Base-by-base conservation (phyloP, 768 basidiomycete species). In the Holtermanniella nyarrowii region DNA sequence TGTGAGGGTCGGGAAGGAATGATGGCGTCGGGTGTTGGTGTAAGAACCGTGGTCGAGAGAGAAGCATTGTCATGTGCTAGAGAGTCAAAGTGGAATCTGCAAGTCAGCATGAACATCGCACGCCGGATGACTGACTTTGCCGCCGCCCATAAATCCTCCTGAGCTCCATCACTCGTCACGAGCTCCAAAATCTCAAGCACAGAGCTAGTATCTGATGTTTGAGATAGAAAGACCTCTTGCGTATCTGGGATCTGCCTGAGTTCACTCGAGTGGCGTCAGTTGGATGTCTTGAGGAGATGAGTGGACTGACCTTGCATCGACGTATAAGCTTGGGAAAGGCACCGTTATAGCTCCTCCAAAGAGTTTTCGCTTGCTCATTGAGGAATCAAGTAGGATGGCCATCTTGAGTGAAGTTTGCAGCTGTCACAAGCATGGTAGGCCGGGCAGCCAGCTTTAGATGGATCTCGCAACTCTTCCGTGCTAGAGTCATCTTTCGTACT, bases 1-100 rank as follows among this genome's bases (percentile, higher is more conserved):
- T n/a, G 43, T 49, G 73, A 70, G 12, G 76, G 45, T 26, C 26
- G 21, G 23, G 55, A 53, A 7, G 24, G 52, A 26, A 44, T 46
- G n/a, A 56, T 41, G 10, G 59, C 72, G 65, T 58, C 73, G 67
- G 61, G 79, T 76, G 48, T 68, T 63, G 61, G 44, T 4, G 65
- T 57, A 49, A 65, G 51, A 18, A 89, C 76, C 21, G 68, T 65
- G 10, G 74, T 72, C 10, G 76, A 76, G 40, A 71, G 57, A 4
- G 93, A 87, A 21, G 78, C 74, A 65, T 95, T 97, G 73, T 97
- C 95, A 62, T 93, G 82, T 12, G 90, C 91, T 42, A 97, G 72
- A 1, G 89, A 84, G 48, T 82, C 78, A 58, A 95, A 95, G 74
- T 95, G 91, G 62, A 84, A 89, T 70, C 93, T 99, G 71, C n/a